These are phyloP conservation scores for Dryas drummondii DNA, from an alignment of 306 rosid genomes.

Conservation along the genomic window DNA sequence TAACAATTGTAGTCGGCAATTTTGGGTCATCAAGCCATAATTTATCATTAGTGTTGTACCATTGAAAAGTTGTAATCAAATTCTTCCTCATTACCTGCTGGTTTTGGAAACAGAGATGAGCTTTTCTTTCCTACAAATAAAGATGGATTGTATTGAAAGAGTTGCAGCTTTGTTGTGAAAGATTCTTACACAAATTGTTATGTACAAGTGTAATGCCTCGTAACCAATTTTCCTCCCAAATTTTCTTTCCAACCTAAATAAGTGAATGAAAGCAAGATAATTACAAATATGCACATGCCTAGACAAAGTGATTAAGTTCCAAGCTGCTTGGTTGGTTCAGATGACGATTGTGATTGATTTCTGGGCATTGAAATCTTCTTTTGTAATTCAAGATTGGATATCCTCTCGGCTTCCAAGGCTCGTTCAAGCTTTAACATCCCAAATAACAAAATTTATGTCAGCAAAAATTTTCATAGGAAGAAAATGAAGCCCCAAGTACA, in stretches of 20 bases:
- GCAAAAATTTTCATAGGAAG: not conserved
- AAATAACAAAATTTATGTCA: not conserved
- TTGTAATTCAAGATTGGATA: conserved; percentile 56
- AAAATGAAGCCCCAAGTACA: conserved; percentile 8
- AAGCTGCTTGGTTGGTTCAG: conserved; percentile 33
- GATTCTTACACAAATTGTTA: not conserved
- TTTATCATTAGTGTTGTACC: not conserved
- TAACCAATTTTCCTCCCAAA: not conserved
- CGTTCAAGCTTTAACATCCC: conserved; percentile 48
- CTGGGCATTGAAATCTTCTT: conserved; percentile 42
- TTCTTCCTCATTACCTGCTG: not conserved
- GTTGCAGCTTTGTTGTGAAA: not conserved
- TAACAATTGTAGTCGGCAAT: not conserved
- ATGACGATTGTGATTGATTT: conserved; percentile 31
- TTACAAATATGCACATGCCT: not conserved
- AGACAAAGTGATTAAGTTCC: conserved; percentile 8
- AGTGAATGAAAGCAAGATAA: not conserved
- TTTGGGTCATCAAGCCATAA: not conserved
- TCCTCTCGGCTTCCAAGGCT: conserved; percentile 51
- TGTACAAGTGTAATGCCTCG: not conserved
- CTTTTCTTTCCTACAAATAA: not conserved
- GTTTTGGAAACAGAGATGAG: not conserved
- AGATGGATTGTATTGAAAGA: not conserved
- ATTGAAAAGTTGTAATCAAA: not conserved
- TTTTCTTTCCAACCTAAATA: not conserved